phyloP scores from a whole-genome alignment of 1,284 basidiomycete genomes.

The Ceratobasidium sp. region DNA sequence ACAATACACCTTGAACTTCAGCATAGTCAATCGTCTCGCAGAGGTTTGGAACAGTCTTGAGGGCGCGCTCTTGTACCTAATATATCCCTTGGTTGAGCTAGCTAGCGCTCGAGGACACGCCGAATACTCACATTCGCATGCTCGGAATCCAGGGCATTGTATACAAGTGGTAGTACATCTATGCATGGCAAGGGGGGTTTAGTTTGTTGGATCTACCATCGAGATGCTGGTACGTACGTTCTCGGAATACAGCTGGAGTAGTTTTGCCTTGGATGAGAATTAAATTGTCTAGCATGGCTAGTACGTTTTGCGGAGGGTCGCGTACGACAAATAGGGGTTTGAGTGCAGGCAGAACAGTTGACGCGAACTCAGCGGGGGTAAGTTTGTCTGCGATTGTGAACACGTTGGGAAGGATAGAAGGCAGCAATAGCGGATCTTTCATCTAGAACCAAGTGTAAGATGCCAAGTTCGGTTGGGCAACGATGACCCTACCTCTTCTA shows the following conservation, averaged over 20 bases:
- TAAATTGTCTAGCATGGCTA: slow-evolving; percentile 91
- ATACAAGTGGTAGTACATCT: slow-evolving; percentile 96
- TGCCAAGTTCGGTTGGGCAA: background rate
- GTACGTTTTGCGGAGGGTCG: slow-evolving; percentile 97
- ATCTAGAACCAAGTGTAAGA: slow-evolving; percentile 64
- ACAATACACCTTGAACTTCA: slow-evolving; percentile 85
- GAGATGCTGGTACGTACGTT: slow-evolving; percentile 67
- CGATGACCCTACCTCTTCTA: slow-evolving; percentile 79
- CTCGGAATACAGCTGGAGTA: slow-evolving; percentile 84
- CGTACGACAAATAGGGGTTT: slow-evolving; percentile 91
- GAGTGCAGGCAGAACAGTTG: slow-evolving; percentile 84
- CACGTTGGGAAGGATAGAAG: slow-evolving; percentile 98
- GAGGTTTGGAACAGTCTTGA: slow-evolving; percentile 85
- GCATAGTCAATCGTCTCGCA: slow-evolving; percentile 95
- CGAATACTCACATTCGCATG: slow-evolving; percentile 71
- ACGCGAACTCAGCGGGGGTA: slow-evolving; percentile 83
- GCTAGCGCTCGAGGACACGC: slow-evolving; percentile 14
- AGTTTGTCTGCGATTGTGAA: slow-evolving; percentile 88
- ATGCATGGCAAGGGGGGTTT: slow-evolving; percentile 11
- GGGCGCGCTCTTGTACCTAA: slow-evolving; percentile 90
- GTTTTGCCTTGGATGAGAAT: slow-evolving; percentile 90
- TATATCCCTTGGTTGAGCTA: slow-evolving; percentile 46
- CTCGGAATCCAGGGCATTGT: slow-evolving; percentile 94
- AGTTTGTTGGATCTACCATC: slow-evolving; percentile 9
- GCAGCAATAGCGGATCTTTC: slow-evolving; percentile 91